phyloP scores from a whole-genome alignment of 2,329 filamentous ascomycete species.

The Sporothrix mexicana region DNA sequence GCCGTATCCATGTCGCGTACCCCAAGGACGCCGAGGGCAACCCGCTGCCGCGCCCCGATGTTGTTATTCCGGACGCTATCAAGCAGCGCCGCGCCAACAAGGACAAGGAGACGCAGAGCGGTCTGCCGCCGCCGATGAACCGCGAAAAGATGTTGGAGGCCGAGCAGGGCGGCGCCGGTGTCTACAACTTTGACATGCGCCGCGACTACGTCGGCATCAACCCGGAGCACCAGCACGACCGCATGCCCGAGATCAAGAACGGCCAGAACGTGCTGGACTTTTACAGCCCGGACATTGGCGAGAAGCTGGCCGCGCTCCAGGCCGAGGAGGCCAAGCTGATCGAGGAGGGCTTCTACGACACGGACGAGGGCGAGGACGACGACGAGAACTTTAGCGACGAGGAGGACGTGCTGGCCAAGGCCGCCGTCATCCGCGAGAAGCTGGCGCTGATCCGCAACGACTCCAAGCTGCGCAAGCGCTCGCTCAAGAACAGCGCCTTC shows the following conservation, averaged over 20 bases:
- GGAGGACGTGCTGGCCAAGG: constrained; percentile 86
- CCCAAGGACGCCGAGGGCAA: constrained; percentile 52
- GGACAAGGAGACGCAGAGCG: background rate
- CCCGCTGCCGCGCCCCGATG: constrained; percentile 65
- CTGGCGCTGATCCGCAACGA: constrained; percentile 90
- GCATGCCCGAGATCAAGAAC: constrained; percentile 90
- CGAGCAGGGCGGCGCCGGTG: constrained; percentile 91
- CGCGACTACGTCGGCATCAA: constrained; percentile 87
- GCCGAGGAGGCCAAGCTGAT: constrained; percentile 94
- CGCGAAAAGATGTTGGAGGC: constrained; percentile 63
- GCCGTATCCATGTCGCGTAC: constrained; percentile 95
- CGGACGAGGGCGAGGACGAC: constrained; percentile 70
- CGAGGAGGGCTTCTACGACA: constrained; percentile 94
- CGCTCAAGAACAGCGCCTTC: constrained; percentile 93
- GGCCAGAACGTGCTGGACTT: constrained; percentile 98
- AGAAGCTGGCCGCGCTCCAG: constrained; percentile 88
- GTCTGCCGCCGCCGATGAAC: background rate
- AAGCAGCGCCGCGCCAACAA: constrained; percentile 64
- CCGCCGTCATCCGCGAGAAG: constrained; percentile 95
- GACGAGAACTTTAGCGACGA: constrained; percentile 72
- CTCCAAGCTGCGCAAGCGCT: constrained; percentile 85
- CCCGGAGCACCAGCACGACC: constrained; percentile 94
- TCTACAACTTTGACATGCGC: constrained; percentile 92
- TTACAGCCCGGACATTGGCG: constrained; percentile 94
- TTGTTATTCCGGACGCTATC: constrained; percentile 85